Evolutionary conservation across 352 stramenopile species (phyloP).

Genomic region (Phytophthora quininea): DNA sequence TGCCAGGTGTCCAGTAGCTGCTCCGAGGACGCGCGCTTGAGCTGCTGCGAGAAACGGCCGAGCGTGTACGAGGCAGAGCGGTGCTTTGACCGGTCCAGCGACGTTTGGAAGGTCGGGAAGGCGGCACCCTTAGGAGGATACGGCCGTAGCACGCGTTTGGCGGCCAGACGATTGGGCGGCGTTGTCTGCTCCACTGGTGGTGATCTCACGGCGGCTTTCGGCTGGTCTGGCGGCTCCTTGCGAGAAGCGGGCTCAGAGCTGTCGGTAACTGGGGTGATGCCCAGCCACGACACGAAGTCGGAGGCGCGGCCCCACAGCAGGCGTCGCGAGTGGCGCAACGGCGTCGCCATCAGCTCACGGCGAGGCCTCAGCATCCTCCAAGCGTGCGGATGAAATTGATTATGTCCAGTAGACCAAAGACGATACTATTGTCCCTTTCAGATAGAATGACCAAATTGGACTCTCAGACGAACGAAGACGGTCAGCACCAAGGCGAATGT

Average conservation of each 20-base stretch:
- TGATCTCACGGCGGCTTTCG: no score
- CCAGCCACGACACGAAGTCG: conserved; percentile 48
- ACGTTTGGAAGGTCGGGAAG: conserved; percentile 8
- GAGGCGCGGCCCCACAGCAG: conserved; percentile 42
- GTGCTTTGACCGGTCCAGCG: conserved; percentile 7
- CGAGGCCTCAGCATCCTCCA: conserved; percentile 30
- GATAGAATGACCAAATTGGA: no score
- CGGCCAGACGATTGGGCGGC: conserved; percentile 10
- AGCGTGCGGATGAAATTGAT: background rate
- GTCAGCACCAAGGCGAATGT: no score
- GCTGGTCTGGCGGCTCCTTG: background rate
- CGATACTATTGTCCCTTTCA: background rate
- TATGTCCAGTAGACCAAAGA: background rate
- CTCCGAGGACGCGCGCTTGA: conserved; percentile 15
- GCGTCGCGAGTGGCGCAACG: conserved; percentile 25
- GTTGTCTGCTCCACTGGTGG: background rate
- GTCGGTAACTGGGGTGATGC: conserved; percentile 11
- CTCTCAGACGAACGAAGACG: no score
- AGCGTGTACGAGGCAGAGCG: conserved; percentile 18
- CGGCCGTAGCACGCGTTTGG: conserved; percentile 20
- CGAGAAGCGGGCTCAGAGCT: background rate
- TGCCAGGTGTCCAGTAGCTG: conserved; percentile 40
- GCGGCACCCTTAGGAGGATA: conserved; percentile 1
- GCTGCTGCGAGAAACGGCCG: conserved; percentile 30
- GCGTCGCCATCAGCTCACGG: conserved; percentile 8